Percentiles rank a stretch among this genome's conserved stretches.
Conservation (phyloP, 2,329 filamentous ascomycete species). For the Trichophyton rubrum region DNA sequence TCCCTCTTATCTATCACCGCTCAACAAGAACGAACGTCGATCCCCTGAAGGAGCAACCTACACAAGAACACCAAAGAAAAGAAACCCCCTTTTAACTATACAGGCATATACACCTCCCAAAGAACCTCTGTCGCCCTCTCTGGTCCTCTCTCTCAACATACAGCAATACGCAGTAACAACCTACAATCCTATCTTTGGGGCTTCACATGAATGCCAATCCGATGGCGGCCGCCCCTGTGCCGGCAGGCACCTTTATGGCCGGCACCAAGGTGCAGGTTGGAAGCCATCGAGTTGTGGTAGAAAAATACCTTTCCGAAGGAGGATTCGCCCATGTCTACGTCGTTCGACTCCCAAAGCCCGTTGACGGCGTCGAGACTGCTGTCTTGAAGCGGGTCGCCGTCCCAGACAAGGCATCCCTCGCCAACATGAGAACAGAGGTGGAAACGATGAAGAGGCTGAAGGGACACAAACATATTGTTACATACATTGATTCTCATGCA, state of each 20-base stretch:
- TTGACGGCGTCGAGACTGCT: constrained; percentile 66
- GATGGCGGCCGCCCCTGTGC: constrained; percentile 23
- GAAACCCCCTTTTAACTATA: background rate
- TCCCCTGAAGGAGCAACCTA: background rate
- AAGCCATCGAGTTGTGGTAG: constrained; percentile 80
- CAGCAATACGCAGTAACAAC: background rate
- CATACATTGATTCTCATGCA: constrained; percentile 95
- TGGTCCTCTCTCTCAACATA: background rate
- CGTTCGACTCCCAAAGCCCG: constrained; percentile 66
- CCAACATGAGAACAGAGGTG: constrained; percentile 94
- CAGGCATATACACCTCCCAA: background rate
- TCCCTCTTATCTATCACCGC: background rate
- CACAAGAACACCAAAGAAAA: background rate
- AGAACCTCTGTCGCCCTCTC: background rate
- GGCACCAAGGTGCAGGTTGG: constrained; percentile 97
- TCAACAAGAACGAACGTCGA: background rate
- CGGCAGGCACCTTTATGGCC: constrained; percentile 78
- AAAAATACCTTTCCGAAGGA: constrained; percentile 95
- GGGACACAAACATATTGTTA: constrained; percentile 91
- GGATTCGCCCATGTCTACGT: constrained; percentile 98
- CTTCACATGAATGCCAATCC: background rate
- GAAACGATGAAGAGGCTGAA: constrained; percentile 99
- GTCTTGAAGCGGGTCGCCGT: constrained; percentile 93
- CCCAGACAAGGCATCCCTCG: constrained; percentile 85
- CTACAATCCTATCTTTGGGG: background rate